Evolutionary conservation across 202 grass and related monocot genomes (phyloP).

Genomic region (Setaria italica): DNA sequence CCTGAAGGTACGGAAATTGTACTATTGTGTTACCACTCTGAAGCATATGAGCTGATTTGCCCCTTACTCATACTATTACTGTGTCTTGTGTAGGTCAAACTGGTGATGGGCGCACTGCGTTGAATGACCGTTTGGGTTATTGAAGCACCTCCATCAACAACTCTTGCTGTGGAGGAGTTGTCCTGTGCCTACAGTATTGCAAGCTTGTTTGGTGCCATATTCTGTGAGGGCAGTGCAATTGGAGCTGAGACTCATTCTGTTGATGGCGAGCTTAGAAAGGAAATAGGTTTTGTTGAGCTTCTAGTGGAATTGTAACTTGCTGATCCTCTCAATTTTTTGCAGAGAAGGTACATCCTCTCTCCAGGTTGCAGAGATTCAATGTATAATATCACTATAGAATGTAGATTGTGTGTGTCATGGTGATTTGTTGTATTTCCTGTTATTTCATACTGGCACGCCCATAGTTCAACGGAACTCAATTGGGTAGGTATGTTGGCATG

Average conservation of each 20-base stretch:
- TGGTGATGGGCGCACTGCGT: constrained; percentile 84
- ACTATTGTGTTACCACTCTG: constrained; percentile 5
- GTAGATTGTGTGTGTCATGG: neutral
- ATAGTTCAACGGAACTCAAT: neutral
- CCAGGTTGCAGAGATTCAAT: neutral
- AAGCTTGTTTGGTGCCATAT: neutral
- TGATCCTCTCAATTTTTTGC: neutral
- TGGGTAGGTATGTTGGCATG: too few relatives aligned
- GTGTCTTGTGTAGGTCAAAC: constrained; percentile 86
- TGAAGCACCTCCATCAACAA: constrained; percentile 42
- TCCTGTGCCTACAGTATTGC: neutral
- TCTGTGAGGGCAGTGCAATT: neutral
- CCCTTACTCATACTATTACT: constrained; percentile 24
- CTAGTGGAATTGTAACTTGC: neutral
- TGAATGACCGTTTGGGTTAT: constrained; percentile 95
- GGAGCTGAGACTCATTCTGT: neutral
- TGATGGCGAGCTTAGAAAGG: neutral
- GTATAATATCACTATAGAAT: neutral
- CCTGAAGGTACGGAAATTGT: constrained; percentile 74
- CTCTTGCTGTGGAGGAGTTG: neutral
- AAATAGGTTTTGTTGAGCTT: neutral
- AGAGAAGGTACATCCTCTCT: neutral
- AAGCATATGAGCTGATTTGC: constrained; percentile 5
- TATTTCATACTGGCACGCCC: neutral
- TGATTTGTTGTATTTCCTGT: neutral